These are phyloP conservation scores for Lachnellula suecica DNA, from an alignment of 2,329 filamentous ascomycete species.

Conservation along the genomic window DNA sequence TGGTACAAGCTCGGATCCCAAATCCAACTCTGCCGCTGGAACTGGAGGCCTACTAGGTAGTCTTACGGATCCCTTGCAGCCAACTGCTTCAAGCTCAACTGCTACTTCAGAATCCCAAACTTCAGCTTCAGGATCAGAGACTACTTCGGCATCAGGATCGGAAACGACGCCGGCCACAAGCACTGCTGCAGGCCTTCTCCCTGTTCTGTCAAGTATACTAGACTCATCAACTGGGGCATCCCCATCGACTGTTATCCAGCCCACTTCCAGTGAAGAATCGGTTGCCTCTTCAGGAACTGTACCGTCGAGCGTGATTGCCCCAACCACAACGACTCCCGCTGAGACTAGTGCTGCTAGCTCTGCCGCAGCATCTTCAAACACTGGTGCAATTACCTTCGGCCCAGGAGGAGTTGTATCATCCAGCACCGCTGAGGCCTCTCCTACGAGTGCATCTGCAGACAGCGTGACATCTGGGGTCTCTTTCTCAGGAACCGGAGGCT, in stretches of 20 bases:
- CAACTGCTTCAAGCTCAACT: constrained; percentile 1
- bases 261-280: neutral
- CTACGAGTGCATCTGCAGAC: constrained; percentile 11
- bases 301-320: too few relatives aligned
- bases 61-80: neutral
- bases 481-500: constrained; percentile 15
- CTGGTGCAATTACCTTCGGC: constrained; percentile 28
- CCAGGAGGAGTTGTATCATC: constrained; percentile 30
- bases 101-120: neutral
- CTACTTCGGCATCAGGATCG: neutral
- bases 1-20: neutral
- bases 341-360: neutral
- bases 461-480: constrained; percentile 14
- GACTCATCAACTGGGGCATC: neutral
- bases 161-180: neutral
- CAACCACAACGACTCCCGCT: neutral
- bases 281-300: neutral
- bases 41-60: constrained; percentile 6
- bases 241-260: neutral
- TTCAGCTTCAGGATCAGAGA: neutral
- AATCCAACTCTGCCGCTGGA: neutral
- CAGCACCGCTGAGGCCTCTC: constrained; percentile 4
- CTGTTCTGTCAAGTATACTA: neutral
- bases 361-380: constrained; percentile 10
- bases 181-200: neutral